Percentiles rank a stretch among this genome's conserved stretches.
phyloP scores from a whole-genome alignment of 192 early-diverging fungal species.

The Entophlyctis helioformis region DNA sequence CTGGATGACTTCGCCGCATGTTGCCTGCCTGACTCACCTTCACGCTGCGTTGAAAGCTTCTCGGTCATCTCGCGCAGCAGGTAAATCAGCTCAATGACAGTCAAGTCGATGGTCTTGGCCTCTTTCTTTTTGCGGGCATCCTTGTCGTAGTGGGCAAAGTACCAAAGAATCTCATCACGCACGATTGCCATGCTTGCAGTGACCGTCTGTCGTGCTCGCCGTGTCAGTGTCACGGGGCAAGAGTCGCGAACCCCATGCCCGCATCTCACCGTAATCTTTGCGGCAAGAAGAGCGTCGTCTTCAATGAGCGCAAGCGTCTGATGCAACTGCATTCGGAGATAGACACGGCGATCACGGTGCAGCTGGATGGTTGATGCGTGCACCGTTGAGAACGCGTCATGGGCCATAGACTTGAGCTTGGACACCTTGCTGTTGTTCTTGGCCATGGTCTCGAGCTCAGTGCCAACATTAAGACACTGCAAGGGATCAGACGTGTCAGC shows the following conservation, averaged over 20 bases:
- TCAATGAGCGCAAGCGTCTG: slow-evolving; percentile 8
- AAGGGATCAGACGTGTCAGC: slow-evolving; percentile 6
- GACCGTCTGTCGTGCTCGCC: no score
- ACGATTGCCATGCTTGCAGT: slow-evolving; percentile 7
- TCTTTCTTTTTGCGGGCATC: slow-evolving; percentile 2
- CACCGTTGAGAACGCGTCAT: background rate
- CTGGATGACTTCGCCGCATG: no score
- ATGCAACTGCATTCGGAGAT: slow-evolving; percentile 11
- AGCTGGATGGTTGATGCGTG: background rate
- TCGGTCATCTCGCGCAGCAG: slow-evolving; percentile 7
- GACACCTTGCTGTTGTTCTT: slow-evolving; percentile 1
- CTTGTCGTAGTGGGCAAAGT: slow-evolving; percentile 18
- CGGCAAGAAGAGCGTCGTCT: slow-evolving; percentile 4
- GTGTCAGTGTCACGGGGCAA: background rate
- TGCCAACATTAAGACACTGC: slow-evolving; percentile 1
- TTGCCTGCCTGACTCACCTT: slow-evolving; percentile 1
- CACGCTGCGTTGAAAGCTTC: slow-evolving; percentile 2
- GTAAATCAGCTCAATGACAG: slow-evolving; percentile 18
- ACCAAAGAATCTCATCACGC: slow-evolving; percentile 19
- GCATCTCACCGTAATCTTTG: slow-evolving; percentile 7
- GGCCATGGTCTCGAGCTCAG: slow-evolving; percentile 4
- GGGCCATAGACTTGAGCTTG: no score
- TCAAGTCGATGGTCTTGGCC: slow-evolving; percentile 10
- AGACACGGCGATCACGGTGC: slow-evolving; percentile 14
- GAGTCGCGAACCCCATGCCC: background rate